phyloP scores from a whole-genome alignment of 2,329 filamentous ascomycete species.

The Cladobotryum mycophilum region DNA sequence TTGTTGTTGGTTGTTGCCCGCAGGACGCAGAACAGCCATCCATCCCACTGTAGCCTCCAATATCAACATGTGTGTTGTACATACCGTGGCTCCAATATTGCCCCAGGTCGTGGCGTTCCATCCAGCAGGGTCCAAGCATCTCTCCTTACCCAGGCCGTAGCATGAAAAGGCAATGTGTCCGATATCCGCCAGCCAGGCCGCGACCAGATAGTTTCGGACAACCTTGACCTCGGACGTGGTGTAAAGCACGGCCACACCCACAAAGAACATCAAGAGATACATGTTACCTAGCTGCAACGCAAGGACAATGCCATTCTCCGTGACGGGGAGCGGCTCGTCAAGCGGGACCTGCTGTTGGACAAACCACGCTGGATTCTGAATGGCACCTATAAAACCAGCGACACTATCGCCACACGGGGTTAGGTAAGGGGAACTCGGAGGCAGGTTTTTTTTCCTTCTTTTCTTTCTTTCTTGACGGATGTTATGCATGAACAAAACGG shows the following conservation, averaged over 20 bases:
- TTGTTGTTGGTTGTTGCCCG: background rate
- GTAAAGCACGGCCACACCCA: constrained; percentile 58
- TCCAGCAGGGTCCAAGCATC: constrained; percentile 42
- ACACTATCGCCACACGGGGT: constrained; percentile 37
- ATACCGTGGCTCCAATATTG: constrained; percentile 60
- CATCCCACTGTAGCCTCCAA: background rate
- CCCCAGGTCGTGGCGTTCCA: constrained; percentile 73
- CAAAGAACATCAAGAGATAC: constrained; percentile 59
- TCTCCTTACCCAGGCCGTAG: constrained; percentile 51
- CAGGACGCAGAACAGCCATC: background rate
- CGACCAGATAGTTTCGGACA: constrained; percentile 60
- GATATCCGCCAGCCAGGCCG: constrained; percentile 59
- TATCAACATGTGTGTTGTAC: constrained; percentile 17
- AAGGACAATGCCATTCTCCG: constrained; percentile 47
- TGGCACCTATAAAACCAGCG: constrained; percentile 50
- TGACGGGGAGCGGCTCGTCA: constrained; percentile 27
- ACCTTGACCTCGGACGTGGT: constrained; percentile 59
- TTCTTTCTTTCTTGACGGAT: background rate
- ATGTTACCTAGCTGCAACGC: constrained; percentile 64
- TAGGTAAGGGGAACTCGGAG: background rate
- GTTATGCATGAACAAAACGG: background rate
- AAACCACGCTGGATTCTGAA: constrained; percentile 56
- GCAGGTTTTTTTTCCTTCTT: background rate
- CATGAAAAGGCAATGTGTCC: constrained; percentile 58
- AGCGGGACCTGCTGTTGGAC: constrained; percentile 53